These are phyloP conservation scores for Agapanthus africanus DNA, from an alignment of 106 monocot genomes.

Conservation along the genomic window DNA sequence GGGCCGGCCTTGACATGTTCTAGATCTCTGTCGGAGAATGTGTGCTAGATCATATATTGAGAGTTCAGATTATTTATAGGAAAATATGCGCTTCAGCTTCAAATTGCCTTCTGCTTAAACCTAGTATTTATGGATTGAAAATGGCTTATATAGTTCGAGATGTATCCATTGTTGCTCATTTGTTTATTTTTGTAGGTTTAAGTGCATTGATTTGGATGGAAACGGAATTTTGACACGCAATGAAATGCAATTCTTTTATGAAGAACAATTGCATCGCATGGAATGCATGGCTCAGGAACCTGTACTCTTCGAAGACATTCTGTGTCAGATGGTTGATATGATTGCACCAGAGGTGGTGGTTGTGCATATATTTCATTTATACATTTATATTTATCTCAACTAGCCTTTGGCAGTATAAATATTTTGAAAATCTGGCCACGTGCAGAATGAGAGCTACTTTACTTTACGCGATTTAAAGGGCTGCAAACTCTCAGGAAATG, in stretches of 20 bases:
- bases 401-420: conserved; percentile 2
- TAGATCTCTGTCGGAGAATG: background rate
- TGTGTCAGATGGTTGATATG: conserved; percentile 95
- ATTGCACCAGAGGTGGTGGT: conserved; percentile 65
- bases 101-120: background rate
- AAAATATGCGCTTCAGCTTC: background rate
- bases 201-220: conserved; percentile 90
- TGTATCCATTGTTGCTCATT: too few species aligned
- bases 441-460: conserved; percentile 63
- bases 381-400: background rate
- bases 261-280: conserved; percentile 93
- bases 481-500: conserved; percentile 81
- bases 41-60: background rate
- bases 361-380: background rate
- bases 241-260: conserved; percentile 95
- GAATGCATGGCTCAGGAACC: conserved; percentile 96
- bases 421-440: background rate
- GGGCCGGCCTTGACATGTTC: background rate
- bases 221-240: conserved; percentile 68
- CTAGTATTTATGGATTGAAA: background rate
- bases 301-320: conserved; percentile 86
- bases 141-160: background rate
- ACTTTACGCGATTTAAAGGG: conserved; percentile 64
- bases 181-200: conserved; percentile 49
- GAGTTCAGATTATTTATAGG: too few species aligned